Conservation (phyloP, 75 land plant species). For the Sequoia sempervirens region DNA sequence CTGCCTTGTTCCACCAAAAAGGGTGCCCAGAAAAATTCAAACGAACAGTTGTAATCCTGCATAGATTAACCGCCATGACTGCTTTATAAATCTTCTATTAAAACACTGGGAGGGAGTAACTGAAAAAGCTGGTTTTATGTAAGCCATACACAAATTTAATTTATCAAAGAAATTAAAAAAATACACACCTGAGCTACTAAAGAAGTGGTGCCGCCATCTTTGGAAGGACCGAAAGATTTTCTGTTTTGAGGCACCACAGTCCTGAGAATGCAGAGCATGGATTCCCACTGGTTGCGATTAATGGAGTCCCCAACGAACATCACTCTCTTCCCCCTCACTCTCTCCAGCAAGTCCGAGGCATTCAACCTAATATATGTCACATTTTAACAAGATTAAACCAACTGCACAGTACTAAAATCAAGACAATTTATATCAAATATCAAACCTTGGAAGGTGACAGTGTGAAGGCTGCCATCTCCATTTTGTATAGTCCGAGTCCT, state of each 20-base stretch:
- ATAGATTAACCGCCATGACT: background rate
- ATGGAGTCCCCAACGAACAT: conserved; percentile 37
- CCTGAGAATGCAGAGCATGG: conserved; percentile 37
- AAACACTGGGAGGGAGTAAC: conserved; percentile 9
- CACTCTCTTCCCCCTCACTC: conserved; percentile 21
- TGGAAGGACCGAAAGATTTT: conserved; percentile 7
- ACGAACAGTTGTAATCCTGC: conserved; percentile 41
- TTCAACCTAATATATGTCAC: conserved; percentile 17
- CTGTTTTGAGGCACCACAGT: conserved; percentile 20
- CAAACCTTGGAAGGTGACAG: conserved; percentile 50
- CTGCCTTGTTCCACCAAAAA: conserved; percentile 44
- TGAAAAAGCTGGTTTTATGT: background rate
- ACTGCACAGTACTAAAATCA: background rate
- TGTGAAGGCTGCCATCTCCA: conserved; percentile 50
- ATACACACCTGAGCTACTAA: background rate
- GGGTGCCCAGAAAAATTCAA: conserved; percentile 48
- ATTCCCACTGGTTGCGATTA: conserved; percentile 44
- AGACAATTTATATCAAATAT: background rate
- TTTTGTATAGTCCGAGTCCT: conserved; percentile 26
- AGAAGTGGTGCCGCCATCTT: too few relatives aligned
- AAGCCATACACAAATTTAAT: too few relatives aligned
- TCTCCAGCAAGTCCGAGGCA: conserved; percentile 32
- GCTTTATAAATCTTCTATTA: background rate
- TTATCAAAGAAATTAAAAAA: background rate
- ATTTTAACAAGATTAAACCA: background rate